Percentiles rank a stretch among this genome's conserved stretches.
These are phyloP conservation scores for Trichoderma sp. DNA, from an alignment of 2,329 filamentous ascomycete genomes.

Conservation along the genomic window DNA sequence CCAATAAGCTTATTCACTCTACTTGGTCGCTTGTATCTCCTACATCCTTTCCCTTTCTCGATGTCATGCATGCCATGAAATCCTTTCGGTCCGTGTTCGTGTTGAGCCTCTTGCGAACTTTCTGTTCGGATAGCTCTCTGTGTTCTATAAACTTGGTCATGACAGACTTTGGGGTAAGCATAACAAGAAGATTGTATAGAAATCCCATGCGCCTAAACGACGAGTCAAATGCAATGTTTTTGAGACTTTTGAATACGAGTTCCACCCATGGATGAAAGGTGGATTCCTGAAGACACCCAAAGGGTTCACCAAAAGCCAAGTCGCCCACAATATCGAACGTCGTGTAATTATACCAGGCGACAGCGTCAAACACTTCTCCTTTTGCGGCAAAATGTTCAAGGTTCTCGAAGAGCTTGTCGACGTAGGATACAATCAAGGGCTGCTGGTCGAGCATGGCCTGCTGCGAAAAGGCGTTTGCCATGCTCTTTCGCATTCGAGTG, in stretches of 20 bases:
- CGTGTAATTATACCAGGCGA: conserved; percentile 29
- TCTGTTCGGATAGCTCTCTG: not conserved
- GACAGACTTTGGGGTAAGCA: not conserved
- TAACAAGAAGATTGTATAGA: not conserved
- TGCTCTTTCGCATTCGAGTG: conserved; percentile 24
- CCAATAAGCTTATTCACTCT: no score
- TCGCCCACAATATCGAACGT: conserved; percentile 36
- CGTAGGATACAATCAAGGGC: conserved; percentile 29
- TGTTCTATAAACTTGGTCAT: not conserved
- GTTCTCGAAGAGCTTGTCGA: conserved; percentile 28
- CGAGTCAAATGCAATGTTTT: not conserved
- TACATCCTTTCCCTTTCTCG: conserved; percentile 2
- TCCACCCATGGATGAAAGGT: conserved; percentile 30
- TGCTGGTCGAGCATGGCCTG: conserved; percentile 33
- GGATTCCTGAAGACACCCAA: conserved; percentile 28
- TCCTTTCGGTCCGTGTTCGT: conserved; percentile 1
- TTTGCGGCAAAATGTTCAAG: conserved; percentile 22
- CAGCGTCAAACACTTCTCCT: conserved; percentile 26
- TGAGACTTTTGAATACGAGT: conserved; percentile 25
- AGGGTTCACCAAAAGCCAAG: conserved; percentile 32
- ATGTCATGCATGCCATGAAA: conserved; percentile 11
- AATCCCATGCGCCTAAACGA: not conserved
- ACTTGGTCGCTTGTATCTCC: not conserved
- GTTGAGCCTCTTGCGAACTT: not conserved
- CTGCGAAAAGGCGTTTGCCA: conserved; percentile 33